Evolutionary conservation across 495 filamentous ascomycete species (phyloP), one percentile per base, ranked within the genome.

Genomic region (Daldinia decipiens): DNA sequence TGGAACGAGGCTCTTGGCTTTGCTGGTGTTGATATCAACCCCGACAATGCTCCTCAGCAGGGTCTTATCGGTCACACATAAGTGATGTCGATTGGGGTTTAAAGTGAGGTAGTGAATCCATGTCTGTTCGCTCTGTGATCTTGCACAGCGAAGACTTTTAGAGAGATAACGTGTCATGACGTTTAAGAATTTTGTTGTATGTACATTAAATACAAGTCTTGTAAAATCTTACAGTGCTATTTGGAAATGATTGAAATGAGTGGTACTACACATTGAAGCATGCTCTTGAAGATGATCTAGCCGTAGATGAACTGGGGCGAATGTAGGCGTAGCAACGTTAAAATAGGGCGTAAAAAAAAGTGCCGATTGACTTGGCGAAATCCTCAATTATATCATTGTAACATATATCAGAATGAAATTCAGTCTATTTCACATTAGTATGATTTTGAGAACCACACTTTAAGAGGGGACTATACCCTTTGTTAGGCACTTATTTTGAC

Each of bases 1-100:
- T 85, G 79, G 78, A 85, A 85, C 70, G 54, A 67, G 7, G 65
- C 77, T 29, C 70, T 85, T 7, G 82, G 83, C 1, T 85, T 85
- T 51, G 76, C 71, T 12, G 82, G 81, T 11, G 68, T 71, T 13
- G 72, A 82, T 51, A 77, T 77, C 66, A 81, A 81, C 75, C 79
- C 79, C 26, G 79, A 81, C 45, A 77, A 79, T 15, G 79, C 79
- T 53, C 79, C 79, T 38, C 56, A 79, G 63, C 39, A 62, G 26
- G 79, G 79, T 7, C 74, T 81, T 40, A 63, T 80, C 65, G 79
- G 79, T 26, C 79, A 81, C 68, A 75, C 73, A 7, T 81, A 79
- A 72, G 45, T 12, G 12, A 24, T 26, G 2, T 36, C 12, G 5
- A 17, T 26, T 26, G 29, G 27, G 31, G 21, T 26, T 31, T 27